These are phyloP conservation scores for Coemansia sp. DNA, from an alignment of 192 early-diverging fungal genomes.

Conservation along the genomic window DNA sequence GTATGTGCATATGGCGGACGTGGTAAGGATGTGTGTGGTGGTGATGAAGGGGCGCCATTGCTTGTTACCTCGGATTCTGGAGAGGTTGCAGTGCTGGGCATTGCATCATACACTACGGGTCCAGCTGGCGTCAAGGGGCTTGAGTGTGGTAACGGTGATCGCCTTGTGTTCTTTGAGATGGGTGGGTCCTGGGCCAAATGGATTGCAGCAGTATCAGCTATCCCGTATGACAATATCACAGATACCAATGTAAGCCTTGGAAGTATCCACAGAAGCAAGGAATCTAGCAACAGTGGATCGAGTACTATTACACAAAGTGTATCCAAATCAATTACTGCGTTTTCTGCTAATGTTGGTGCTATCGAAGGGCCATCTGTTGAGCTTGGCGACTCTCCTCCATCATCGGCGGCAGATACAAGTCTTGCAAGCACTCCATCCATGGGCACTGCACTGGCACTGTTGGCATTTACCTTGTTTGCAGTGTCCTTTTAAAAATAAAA, in stretches of 20 bases:
- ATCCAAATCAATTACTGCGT: not conserved
- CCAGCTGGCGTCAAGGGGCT: not conserved
- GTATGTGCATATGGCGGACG: conserved; percentile 8
- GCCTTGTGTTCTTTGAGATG: conserved; percentile 20
- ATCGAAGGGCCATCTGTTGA: not conserved
- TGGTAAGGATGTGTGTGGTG: conserved; percentile 8
- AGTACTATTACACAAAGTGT: not conserved
- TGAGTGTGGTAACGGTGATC: not conserved
- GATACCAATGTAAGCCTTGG: not conserved
- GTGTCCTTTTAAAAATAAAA: not conserved
- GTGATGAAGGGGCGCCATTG: conserved; percentile 32
- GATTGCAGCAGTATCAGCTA: conserved; percentile 9
- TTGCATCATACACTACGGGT: conserved; percentile 18
- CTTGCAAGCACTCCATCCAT: not conserved
- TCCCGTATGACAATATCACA: conserved; percentile 14
- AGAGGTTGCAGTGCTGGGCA: conserved; percentile 15
- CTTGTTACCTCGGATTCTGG: conserved; percentile 2
- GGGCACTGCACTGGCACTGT: not conserved
- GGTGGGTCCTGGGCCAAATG: conserved; percentile 20
- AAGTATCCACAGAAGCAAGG: not conserved
- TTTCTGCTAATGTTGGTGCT: not conserved
- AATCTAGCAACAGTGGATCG: not conserved
- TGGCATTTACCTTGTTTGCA: not conserved
- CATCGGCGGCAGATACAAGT: not conserved
- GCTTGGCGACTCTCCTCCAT: not conserved